Evolutionary conservation across 768 basidiomycete genomes (phyloP).

Genomic region (Leccinum arenicola): DNA sequence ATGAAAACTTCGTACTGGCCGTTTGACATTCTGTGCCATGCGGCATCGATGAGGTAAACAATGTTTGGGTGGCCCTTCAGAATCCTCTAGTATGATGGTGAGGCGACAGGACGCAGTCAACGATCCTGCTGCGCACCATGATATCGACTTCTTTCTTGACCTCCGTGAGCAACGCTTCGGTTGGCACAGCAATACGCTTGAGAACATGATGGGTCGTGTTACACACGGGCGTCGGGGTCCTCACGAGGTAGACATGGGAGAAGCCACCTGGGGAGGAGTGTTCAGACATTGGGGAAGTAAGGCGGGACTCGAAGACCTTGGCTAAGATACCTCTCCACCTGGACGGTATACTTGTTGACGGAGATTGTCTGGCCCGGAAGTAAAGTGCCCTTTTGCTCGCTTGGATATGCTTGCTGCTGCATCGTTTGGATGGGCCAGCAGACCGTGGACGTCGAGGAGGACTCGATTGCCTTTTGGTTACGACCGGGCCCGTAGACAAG

Average conservation of each 20-base stretch:
- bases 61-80: constrained; percentile 94
- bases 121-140: constrained; percentile 64
- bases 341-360: constrained; percentile 87
- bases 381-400: constrained; percentile 62
- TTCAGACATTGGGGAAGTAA: constrained; percentile 9
- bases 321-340: constrained; percentile 91
- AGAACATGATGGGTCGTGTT: constrained; percentile 95
- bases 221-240: constrained; percentile 81
- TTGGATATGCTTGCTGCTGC: constrained; percentile 44
- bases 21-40: constrained; percentile 80
- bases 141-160: constrained; percentile 98
- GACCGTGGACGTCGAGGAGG: neutral
- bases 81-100: constrained; percentile 58
- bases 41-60: constrained; percentile 93
- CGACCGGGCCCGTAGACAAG: neutral
- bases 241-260: constrained; percentile 95
- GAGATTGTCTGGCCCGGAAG: constrained; percentile 82
- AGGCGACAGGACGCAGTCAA: constrained; percentile 20
- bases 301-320: constrained; percentile 60
- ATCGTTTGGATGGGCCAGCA: constrained; percentile 12
- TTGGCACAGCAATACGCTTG: constrained; percentile 92
- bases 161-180: constrained; percentile 85
- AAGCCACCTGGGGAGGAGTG: constrained; percentile 72
- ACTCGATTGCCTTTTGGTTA: neutral
- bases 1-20: constrained; percentile 95